Conservation (phyloP, 345 rosid species). For the Cardiospermum halicacabum region DNA sequence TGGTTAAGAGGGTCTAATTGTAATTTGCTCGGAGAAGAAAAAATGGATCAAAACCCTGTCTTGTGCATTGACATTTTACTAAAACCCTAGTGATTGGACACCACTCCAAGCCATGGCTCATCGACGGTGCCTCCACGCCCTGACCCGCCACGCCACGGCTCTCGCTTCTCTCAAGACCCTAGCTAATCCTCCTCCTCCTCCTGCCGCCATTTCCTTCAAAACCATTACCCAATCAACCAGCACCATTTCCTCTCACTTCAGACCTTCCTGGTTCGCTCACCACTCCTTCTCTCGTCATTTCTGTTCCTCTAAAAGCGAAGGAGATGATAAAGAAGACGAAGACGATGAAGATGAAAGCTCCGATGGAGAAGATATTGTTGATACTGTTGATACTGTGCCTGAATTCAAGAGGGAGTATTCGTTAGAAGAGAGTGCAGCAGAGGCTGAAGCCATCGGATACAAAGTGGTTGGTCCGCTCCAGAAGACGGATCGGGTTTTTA, state of each 20-base stretch:
- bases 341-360: constrained; percentile 23
- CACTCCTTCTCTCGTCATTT: constrained; percentile 34
- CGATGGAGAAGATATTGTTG: constrained; percentile 29
- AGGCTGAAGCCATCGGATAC: constrained; percentile 84
- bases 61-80: not conserved
- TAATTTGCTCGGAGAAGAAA: too few species aligned
- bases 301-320: constrained; percentile 38
- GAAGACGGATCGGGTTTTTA: constrained; percentile 52
- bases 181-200: not conserved
- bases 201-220: constrained; percentile 14
- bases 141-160: constrained; percentile 42
- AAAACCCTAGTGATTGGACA: constrained; percentile 8
- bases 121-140: constrained; percentile 54
- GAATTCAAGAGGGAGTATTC: constrained; percentile 48
- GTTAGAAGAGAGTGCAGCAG: constrained; percentile 65
- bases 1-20: too few species aligned
- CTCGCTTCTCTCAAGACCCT: constrained; percentile 24
- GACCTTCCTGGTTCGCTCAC: constrained; percentile 15
- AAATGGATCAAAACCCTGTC: not conserved
- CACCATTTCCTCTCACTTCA: constrained; percentile 9
- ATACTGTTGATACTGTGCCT: constrained; percentile 21
- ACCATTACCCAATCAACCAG: constrained; percentile 9
- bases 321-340: constrained; percentile 24
- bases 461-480: constrained; percentile 64
- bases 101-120: constrained; percentile 46